phyloP scores from a whole-genome alignment of 2,329 filamentous ascomycete species.

The Fusarium buharicum region DNA sequence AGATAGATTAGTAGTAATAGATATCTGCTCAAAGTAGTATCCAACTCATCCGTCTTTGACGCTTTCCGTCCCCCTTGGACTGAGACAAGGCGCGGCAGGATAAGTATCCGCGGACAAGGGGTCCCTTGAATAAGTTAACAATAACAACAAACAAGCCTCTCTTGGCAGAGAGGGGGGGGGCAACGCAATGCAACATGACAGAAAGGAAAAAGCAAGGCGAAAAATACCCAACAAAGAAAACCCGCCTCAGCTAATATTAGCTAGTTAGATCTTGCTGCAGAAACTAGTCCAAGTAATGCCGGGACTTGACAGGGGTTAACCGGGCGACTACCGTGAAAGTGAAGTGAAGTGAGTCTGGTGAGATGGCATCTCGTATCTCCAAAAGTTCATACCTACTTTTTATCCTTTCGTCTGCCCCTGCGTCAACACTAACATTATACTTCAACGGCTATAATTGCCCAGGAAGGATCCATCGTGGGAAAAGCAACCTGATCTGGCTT shows the following conservation, averaged over 20 bases:
- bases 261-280: slow-evolving; percentile 24
- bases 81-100: slow-evolving; percentile 34
- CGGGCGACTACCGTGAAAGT: slow-evolving; percentile 22
- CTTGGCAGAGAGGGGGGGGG: too few relatives aligned
- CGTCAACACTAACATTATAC: background rate
- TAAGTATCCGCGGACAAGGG: slow-evolving; percentile 27
- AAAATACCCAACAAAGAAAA: background rate
- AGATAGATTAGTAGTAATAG: background rate
- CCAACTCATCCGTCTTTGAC: too few relatives aligned
- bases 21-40: too few relatives aligned
- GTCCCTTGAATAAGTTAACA: too few relatives aligned
- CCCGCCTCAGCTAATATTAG: slow-evolving; percentile 22
- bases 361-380: slow-evolving; percentile 8
- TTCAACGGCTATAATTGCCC: slow-evolving; percentile 3
- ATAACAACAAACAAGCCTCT: too few relatives aligned
- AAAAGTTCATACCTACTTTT: too few relatives aligned
- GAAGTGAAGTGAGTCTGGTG: too few relatives aligned
- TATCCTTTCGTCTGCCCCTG: slow-evolving; percentile 11
- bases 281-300: slow-evolving; percentile 33
- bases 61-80: slow-evolving; percentile 1
- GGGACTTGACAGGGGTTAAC: slow-evolving; percentile 24
- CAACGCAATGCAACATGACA: background rate
- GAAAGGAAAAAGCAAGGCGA: slow-evolving; percentile 21
- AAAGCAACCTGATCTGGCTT: background rate
- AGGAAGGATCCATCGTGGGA: background rate